Evolutionary conservation across 2,329 filamentous ascomycete genomes (phyloP), one percentile per base, ranked within the genome.

Genomic region (Fusarium domesticum): DNA sequence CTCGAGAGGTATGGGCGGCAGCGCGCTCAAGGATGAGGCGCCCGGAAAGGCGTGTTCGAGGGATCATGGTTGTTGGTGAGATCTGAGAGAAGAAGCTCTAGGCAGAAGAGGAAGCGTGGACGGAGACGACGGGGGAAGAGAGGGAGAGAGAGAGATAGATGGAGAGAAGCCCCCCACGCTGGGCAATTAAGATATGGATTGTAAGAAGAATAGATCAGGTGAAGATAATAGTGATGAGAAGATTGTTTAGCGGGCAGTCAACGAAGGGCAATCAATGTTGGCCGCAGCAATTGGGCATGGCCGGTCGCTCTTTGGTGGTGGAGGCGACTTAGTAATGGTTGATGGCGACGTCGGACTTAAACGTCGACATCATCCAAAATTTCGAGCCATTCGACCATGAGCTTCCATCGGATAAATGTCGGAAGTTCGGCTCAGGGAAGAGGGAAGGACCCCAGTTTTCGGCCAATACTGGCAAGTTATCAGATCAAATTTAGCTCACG

Each of bases 31-130:
- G 62, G 18, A 68, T 50, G 42, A 70, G 56, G 43, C 65, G 67
- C 48, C 69, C 67, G 16, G 68, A 65, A 42, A 68, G 60, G 58
- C 66, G 67, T 42, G 68, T 67, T 47, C 68, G 65, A 35, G 68
- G 66, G 45, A 72, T 70, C 69, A 72, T 72, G 59, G 48, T 54
- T 25, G 47, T 28, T 28, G 48, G 20, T 35, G 45, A 31, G 42
- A 45, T 41, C 14, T 28, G 23, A 23, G 23, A 28, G 40, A 35
- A 48, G 43, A 46, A 35, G 40, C 20, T 45, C 19, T 42, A 39
- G 37, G 31, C 16, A 39, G 45, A 33, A 16, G 33, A 51, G 23
- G 23, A 28, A 28, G 47, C 50, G 37, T 39, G 30, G 37, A 45
- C 40, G 47, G 53, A 59, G 48, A 47, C 56, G 38, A n/a, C n/a